Evolutionary conservation across 108 stramenopile genomes (phyloP).

Genomic region (Bacterosira constricta): DNA sequence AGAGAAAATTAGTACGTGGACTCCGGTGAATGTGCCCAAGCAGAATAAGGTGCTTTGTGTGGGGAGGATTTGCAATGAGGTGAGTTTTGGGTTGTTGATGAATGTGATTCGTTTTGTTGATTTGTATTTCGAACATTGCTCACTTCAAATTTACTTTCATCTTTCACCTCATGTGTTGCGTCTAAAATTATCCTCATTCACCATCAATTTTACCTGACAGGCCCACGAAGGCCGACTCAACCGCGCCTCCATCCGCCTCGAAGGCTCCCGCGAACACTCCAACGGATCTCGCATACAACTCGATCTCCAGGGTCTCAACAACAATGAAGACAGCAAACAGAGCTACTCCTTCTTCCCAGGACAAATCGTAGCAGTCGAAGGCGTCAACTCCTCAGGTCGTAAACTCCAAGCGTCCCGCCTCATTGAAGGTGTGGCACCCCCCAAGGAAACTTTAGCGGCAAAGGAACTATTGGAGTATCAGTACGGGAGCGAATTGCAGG

Average conservation of each 20-base stretch:
- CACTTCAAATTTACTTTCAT: too few relatives aligned
- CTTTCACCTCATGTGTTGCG: too few relatives aligned
- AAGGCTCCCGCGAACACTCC: slow-evolving; percentile 86
- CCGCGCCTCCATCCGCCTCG: slow-evolving; percentile 83
- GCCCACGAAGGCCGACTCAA: slow-evolving; percentile 93
- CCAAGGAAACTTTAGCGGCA: slow-evolving; percentile 41
- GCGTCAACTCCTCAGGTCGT: slow-evolving; percentile 86
- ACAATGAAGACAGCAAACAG: slow-evolving; percentile 30
- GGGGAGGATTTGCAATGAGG: slow-evolving; percentile 94
- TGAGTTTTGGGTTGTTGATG: too few relatives aligned
- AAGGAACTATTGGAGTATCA: slow-evolving; percentile 58
- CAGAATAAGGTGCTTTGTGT: slow-evolving; percentile 82
- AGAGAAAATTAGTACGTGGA: slow-evolving; percentile 45
- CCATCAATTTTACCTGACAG: slow-evolving; percentile 43
- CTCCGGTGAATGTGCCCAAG: slow-evolving; percentile 88
- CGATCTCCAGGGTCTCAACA: slow-evolving; percentile 60
- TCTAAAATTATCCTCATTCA: not conserved
- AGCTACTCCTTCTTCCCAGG: slow-evolving; percentile 93
- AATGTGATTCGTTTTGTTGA: too few relatives aligned
- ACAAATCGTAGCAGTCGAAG: slow-evolving; percentile 95
- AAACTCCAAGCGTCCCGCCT: slow-evolving; percentile 78
- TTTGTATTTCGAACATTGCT: too few relatives aligned
- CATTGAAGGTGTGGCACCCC: slow-evolving; percentile 65
- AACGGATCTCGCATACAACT: slow-evolving; percentile 85
- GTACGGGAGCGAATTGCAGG: slow-evolving; percentile 43